Evolutionary conservation across 2,329 filamentous ascomycete species (phyloP), one percentile per base, ranked within the genome.

Genomic region (Neofusicoccum umdonicola): DNA sequence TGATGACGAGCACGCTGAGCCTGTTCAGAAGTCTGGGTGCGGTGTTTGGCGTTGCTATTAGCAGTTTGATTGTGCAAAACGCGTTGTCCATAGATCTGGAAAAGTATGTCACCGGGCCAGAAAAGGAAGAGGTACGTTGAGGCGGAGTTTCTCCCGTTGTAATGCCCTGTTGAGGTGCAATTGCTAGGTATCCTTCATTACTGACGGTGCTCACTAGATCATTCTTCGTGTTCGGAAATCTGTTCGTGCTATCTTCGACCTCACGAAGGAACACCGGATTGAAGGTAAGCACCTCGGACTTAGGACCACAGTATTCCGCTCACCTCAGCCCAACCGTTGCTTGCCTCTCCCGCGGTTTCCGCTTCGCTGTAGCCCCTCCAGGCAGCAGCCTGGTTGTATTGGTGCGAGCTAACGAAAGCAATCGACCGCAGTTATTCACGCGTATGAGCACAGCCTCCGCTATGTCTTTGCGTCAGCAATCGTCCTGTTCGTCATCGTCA

Each of bases 51-150:
- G 85, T 93, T 50, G 87, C 90, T 0, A 79, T 84, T 61, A 90
- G 87, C 68, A 90, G 88, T 72, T 82, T 92, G 65, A 85, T 92
- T 7, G 79, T 93, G 67, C 90, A 94, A 77, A 92, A 92, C 70
- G 83, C 85, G 0, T 78, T 94, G 60, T 77, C 85, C 8, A 77
- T 81, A 17, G 88, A 88, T 68, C 81, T 94, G 4, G 76, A 84
- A 4, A 67, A 73, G 11, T 82, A 84, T 39, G 88, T 93, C 8
- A 81, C 80, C 0, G 88, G 87, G 0, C 79, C 80, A 0, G 80
- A 87, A 27, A 90, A 87, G 71, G 80, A 81, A 0, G 77, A 82
- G 52, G 78, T 83, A 69, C 4, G 72, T 64, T n/a, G 22, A 19
- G 19, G 37, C 27, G 42, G 11, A 37, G 41, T 35, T 9, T 17